These are phyloP conservation scores for Neltuma alba DNA, from an alignment of 306 rosid genomes.

Conservation along the genomic window DNA sequence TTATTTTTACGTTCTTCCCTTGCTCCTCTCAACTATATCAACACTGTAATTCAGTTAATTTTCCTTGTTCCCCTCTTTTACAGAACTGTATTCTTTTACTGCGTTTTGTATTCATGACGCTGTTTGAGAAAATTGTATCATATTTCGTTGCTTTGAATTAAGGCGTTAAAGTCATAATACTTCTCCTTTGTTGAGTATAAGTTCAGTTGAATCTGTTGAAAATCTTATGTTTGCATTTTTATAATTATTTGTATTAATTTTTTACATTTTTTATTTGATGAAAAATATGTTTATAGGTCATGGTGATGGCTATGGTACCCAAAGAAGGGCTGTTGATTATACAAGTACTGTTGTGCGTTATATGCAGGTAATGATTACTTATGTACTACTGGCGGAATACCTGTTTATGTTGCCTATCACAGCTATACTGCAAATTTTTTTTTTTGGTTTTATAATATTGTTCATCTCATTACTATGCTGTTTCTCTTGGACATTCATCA, in stretches of 20 bases:
- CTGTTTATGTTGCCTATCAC: not conserved
- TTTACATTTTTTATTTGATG: constrained; percentile 19
- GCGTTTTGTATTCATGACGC: not conserved
- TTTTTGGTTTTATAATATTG: not conserved
- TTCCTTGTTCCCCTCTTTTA: not conserved
- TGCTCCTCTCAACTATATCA: not conserved
- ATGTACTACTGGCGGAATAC: constrained; percentile 3
- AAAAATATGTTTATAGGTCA: constrained; percentile 59
- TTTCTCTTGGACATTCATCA: constrained; percentile 31
- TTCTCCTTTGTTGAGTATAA: constrained; percentile 14
- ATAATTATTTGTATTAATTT: not conserved
- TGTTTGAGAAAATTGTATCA: constrained; percentile 7
- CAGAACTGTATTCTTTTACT: not conserved
- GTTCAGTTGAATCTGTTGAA: not conserved
- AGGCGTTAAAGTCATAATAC: constrained; percentile 5
- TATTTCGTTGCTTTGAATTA: constrained; percentile 5
- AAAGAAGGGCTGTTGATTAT: constrained; percentile 97
- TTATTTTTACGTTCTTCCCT: not conserved
- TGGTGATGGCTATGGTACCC: constrained; percentile 81
- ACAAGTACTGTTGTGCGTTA: constrained; percentile 95
- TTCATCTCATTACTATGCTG: constrained; percentile 16
- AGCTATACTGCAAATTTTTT: not conserved
- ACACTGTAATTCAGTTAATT: constrained; percentile 2
- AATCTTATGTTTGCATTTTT: constrained; percentile 2
- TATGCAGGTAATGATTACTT: constrained; percentile 65